Evolutionary conservation across 495 filamentous ascomycete species (phyloP).

Genomic region (Tuber aestivum): DNA sequence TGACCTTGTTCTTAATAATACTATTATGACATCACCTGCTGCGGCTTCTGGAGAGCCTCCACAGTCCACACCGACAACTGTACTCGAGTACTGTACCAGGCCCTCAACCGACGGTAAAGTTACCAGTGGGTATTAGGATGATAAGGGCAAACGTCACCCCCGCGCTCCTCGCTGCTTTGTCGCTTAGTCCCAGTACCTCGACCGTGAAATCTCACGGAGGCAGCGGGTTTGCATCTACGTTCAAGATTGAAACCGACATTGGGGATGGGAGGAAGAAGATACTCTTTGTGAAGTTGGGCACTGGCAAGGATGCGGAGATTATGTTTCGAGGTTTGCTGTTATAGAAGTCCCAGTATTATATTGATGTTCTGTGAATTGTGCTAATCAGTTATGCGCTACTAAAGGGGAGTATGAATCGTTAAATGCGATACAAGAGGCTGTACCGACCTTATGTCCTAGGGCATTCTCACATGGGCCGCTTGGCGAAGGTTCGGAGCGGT

Average conservation of each 20-base stretch:
- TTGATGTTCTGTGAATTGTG: background rate
- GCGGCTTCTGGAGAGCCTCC: background rate
- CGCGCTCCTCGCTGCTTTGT: slow-evolving; percentile 60
- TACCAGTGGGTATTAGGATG: background rate
- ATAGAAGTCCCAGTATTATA: background rate
- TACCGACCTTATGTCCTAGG: slow-evolving; percentile 68
- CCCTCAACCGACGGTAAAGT: background rate
- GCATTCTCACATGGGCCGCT: slow-evolving; percentile 65
- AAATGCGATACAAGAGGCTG: slow-evolving; percentile 65
- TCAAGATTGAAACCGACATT: slow-evolving; percentile 55
- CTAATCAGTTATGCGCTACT: slow-evolving; percentile 18
- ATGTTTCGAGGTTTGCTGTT: slow-evolving; percentile 62
- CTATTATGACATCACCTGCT: slow-evolving; percentile 13
- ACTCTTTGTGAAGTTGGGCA: slow-evolving; percentile 78
- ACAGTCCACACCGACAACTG: no score
- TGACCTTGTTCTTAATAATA: slow-evolving; percentile 5
- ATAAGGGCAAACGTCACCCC: slow-evolving; percentile 48
- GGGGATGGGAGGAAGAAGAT: slow-evolving; percentile 51
- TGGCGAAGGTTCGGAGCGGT: slow-evolving; percentile 48
- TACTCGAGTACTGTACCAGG: background rate
- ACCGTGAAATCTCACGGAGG: slow-evolving; percentile 61
- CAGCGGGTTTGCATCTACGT: slow-evolving; percentile 68
- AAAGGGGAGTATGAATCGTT: slow-evolving; percentile 74
- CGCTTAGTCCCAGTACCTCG: slow-evolving; percentile 56
- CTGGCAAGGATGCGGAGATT: slow-evolving; percentile 55